phyloP scores from a whole-genome alignment of 1,284 basidiomycete genomes.

The Vanrija humicola region DNA sequence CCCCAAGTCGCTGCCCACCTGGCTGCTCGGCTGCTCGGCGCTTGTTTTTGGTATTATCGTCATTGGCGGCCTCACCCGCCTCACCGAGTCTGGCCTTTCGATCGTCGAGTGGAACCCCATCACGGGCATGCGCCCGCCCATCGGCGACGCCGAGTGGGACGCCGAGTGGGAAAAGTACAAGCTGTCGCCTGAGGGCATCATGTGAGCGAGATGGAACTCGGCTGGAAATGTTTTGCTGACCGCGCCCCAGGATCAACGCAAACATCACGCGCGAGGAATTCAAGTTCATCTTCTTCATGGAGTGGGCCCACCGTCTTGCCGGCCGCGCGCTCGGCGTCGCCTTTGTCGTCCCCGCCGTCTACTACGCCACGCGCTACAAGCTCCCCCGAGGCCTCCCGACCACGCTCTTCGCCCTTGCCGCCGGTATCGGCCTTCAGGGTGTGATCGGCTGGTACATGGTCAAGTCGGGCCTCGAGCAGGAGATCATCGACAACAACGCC shows the following conservation, averaged over 20 bases:
- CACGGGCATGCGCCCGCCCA: constrained; percentile 81
- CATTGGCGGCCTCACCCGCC: constrained; percentile 90
- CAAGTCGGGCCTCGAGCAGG: constrained; percentile 84
- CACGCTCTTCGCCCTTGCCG: constrained; percentile 66
- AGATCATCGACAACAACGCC: constrained; percentile 71
- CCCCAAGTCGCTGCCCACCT: constrained; percentile 65
- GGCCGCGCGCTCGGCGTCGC: constrained; percentile 80
- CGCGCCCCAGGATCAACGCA: constrained; percentile 67
- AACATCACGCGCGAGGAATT: constrained; percentile 84
- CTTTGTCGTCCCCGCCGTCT: constrained; percentile 73
- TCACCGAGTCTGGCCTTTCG: constrained; percentile 95
- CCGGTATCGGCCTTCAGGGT: constrained; percentile 82
- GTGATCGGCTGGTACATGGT: constrained; percentile 99
- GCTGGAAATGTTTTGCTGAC: not conserved
- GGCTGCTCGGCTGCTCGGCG: constrained; percentile 77
- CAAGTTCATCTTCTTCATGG: constrained; percentile 97
- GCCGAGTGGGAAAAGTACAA: constrained; percentile 94
- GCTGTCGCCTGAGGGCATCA: constrained; percentile 87
- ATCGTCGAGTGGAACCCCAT: constrained; percentile 98
- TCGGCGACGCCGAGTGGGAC: constrained; percentile 74
- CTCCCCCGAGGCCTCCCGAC: constrained; percentile 62
- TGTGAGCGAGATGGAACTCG: constrained; percentile 57
- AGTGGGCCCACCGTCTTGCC: constrained; percentile 93
- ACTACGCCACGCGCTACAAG: constrained; percentile 68
- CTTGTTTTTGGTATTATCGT: constrained; percentile 89